Evolutionary conservation across 352 stramenopile genomes (phyloP).

Genomic region (Globisporangium recalcitrans): DNA sequence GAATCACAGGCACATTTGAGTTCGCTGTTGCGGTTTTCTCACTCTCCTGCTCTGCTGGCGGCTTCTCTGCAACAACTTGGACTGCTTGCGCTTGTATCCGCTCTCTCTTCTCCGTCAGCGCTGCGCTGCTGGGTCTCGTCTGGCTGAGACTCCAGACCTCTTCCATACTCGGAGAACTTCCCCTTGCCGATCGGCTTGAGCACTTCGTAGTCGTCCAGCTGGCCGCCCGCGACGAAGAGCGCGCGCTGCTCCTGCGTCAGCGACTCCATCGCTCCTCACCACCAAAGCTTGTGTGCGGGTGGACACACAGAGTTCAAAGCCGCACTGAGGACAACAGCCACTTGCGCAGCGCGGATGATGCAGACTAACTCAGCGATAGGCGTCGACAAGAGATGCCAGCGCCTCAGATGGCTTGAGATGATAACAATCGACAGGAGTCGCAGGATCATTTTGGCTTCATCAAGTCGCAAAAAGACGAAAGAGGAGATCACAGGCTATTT

Average conservation of each 20-base stretch:
- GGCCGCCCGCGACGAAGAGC: slow-evolving; percentile 51
- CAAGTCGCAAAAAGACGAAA: not conserved
- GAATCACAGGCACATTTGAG: not conserved
- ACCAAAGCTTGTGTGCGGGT: no score
- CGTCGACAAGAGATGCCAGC: not conserved
- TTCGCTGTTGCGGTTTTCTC: slow-evolving; percentile 5
- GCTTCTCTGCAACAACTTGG: not conserved
- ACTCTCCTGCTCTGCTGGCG: slow-evolving; percentile 2
- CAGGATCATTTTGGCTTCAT: not conserved
- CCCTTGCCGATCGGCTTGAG: slow-evolving; percentile 89
- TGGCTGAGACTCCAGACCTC: slow-evolving; percentile 59
- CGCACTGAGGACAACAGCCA: not conserved
- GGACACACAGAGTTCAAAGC: not conserved
- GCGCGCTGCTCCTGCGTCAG: slow-evolving; percentile 67
- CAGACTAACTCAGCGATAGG: not conserved
- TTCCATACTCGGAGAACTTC: slow-evolving; percentile 86
- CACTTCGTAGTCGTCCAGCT: slow-evolving; percentile 74
- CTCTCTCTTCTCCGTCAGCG: slow-evolving; percentile 11
- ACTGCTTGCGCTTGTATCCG: slow-evolving; percentile 6
- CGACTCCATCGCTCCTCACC: slow-evolving; percentile 49
- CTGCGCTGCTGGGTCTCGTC: slow-evolving; percentile 23
- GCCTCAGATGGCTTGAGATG: not conserved
- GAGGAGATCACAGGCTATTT: not conserved
- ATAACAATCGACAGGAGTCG: not conserved
- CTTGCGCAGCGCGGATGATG: not conserved